These are phyloP conservation scores for Parastagonospora nodorum DNA, from an alignment of 2,329 filamentous ascomycete genomes.

Conservation along the genomic window DNA sequence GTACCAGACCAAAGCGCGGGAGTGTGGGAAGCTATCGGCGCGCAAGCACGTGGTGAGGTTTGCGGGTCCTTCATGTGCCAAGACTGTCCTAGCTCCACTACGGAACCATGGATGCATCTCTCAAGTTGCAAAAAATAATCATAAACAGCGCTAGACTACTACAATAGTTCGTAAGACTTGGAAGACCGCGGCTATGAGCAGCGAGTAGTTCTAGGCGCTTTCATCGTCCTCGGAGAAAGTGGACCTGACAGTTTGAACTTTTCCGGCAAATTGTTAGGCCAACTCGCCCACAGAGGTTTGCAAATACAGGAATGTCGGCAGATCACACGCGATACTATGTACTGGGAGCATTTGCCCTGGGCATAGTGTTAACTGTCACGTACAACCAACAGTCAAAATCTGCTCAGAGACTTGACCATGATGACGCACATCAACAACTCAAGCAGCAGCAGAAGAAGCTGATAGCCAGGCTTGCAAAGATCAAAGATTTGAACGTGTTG, in stretches of 20 bases:
- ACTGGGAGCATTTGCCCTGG: constrained; percentile 74
- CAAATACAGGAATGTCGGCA: constrained; percentile 31
- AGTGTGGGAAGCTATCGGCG: constrained; percentile 16
- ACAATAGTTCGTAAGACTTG: too few relatives aligned
- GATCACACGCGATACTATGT: constrained; percentile 61
- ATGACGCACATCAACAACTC: constrained; percentile 21
- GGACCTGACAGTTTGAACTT: constrained; percentile 4
- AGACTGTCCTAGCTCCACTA: constrained; percentile 32
- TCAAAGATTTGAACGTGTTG: constrained; percentile 27
- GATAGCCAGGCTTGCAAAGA: constrained; percentile 27
- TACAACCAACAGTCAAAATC: constrained; percentile 15
- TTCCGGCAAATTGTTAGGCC: constrained; percentile 1
- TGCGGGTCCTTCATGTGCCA: constrained; percentile 31
- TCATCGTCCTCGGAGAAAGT: too few relatives aligned
- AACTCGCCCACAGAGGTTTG: neutral
- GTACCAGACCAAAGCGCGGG: constrained; percentile 14
- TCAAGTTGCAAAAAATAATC: too few relatives aligned
- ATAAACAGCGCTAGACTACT: too few relatives aligned
- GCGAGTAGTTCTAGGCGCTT: too few relatives aligned
- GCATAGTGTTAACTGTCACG: constrained; percentile 67
- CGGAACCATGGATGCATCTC: too few relatives aligned
- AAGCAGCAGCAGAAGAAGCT: constrained; percentile 27
- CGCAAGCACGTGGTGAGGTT: constrained; percentile 31
- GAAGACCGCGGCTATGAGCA: too few relatives aligned
- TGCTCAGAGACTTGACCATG: constrained; percentile 14